Conservation (phyloP, 1,139 yeast genomes). For the Kodamaea sp. region DNA sequence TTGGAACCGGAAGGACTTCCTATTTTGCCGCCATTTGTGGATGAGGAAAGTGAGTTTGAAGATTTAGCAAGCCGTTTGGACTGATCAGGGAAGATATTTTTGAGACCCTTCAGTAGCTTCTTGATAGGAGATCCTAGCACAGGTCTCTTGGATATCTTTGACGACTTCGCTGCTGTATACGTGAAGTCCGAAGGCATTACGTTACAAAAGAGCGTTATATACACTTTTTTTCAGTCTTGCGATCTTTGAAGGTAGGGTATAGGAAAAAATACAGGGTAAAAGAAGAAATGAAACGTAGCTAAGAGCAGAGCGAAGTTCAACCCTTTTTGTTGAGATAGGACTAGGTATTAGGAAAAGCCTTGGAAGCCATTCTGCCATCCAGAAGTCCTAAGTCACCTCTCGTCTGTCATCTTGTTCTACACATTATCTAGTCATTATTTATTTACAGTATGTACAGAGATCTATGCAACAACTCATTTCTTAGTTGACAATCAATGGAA, state of each 20-base stretch:
- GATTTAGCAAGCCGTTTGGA: slow-evolving; percentile 3
- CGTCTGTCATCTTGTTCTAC: no score
- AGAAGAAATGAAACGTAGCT: background rate
- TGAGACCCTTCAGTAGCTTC: slow-evolving; percentile 19
- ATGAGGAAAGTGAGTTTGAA: background rate
- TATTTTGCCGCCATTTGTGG: slow-evolving; percentile 6
- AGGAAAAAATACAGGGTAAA: background rate
- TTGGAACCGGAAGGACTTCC: background rate
- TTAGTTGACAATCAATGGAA: slow-evolving; percentile 14
- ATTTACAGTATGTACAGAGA: slow-evolving; percentile 12
- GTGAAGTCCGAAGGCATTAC: slow-evolving; percentile 21
- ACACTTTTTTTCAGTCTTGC: slow-evolving; percentile 2
- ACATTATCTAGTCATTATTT: no score
- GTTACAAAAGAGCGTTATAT: background rate
- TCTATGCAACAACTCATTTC: background rate
- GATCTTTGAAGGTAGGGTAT: no score
- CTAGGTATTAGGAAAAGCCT: no score
- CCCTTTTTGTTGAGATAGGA: background rate
- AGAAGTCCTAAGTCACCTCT: no score
- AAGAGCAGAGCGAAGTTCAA: background rate
- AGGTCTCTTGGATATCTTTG: slow-evolving; percentile 29
- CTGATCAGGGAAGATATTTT: slow-evolving; percentile 1
- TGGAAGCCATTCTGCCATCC: no score
- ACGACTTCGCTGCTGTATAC: slow-evolving; percentile 46
- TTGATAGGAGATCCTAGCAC: slow-evolving; percentile 18